Evolutionary conservation across 352 stramenopile species (phyloP).

Genomic region (Pythium brachiatum): DNA sequence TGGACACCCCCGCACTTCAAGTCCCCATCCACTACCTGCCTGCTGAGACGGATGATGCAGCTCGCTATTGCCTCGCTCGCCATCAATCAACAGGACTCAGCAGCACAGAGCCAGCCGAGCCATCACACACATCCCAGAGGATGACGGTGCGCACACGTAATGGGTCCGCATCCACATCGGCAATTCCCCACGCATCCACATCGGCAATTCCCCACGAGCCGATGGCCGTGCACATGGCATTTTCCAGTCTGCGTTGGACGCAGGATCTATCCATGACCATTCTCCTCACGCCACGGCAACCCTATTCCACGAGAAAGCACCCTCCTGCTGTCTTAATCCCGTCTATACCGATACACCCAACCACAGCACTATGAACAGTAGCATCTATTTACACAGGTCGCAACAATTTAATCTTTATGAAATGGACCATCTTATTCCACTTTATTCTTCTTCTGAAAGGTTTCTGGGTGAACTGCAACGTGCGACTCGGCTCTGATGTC

Average conservation of each 20-base stretch:
- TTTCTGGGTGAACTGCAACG: conserved; percentile 23
- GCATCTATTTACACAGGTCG: not conserved
- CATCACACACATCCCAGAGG: too few species aligned
- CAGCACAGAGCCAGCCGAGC: too few species aligned
- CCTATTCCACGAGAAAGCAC: conserved; percentile 18
- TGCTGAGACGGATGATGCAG: not conserved
- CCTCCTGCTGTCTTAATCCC: conserved; percentile 2
- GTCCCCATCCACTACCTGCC: not conserved
- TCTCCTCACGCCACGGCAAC: conserved; percentile 11
- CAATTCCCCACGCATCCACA: too few species aligned
- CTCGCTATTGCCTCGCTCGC: not conserved
- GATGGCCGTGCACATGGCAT: not conserved
- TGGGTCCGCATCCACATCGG: not conserved
- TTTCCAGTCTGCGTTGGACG: too few species aligned
- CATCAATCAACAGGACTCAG: not conserved
- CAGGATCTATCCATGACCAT: not conserved
- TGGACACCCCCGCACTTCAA: not conserved
- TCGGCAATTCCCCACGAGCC: not conserved
- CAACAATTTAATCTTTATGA: too few species aligned
- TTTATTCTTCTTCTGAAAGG: not conserved
- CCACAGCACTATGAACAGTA: not conserved
- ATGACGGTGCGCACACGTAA: too few species aligned
- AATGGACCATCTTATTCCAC: not conserved
- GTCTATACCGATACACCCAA: not conserved
- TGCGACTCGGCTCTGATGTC: conserved; percentile 27